phyloP scores from a whole-genome alignment of 306 rosid species.

The Dryas alaskensis region DNA sequence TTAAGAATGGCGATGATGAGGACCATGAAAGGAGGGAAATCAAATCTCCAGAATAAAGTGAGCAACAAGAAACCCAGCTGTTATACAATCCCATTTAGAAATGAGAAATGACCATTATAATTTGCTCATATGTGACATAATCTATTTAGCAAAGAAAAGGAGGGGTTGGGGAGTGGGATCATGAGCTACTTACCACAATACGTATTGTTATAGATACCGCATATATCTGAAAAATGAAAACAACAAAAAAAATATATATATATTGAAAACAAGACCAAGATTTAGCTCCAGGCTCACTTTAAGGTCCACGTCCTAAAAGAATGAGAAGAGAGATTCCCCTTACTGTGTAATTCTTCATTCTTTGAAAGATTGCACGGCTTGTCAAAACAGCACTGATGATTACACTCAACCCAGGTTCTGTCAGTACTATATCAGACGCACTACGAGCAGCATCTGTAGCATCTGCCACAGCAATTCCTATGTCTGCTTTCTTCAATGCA shows the following conservation, averaged over 20 bases:
- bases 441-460: slow-evolving; percentile 29
- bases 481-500: slow-evolving; percentile 24
- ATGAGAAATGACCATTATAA: background rate
- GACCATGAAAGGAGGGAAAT: slow-evolving; percentile 26
- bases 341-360: slow-evolving; percentile 27
- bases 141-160: background rate
- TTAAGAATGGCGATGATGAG: slow-evolving; percentile 25
- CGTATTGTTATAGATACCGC: slow-evolving; percentile 27
- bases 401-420: slow-evolving; percentile 28
- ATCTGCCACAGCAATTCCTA: slow-evolving; percentile 26
- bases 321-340: slow-evolving; percentile 9
- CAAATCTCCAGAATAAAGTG: slow-evolving; percentile 14
- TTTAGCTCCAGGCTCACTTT: background rate
- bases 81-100: background rate
- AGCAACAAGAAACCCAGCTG: slow-evolving; percentile 27
- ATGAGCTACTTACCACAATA: slow-evolving; percentile 18
- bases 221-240: slow-evolving; percentile 18
- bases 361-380: slow-evolving; percentile 25
- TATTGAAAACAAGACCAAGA: background rate
- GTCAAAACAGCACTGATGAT: slow-evolving; percentile 26
- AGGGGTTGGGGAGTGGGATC: background rate
- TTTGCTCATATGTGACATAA: background rate
- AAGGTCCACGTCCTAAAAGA: background rate
- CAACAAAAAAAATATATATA: background rate
- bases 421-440: slow-evolving; percentile 23